phyloP scores from a whole-genome alignment of 208 protist genomes.

The Tritrichomonas foetus region DNA sequence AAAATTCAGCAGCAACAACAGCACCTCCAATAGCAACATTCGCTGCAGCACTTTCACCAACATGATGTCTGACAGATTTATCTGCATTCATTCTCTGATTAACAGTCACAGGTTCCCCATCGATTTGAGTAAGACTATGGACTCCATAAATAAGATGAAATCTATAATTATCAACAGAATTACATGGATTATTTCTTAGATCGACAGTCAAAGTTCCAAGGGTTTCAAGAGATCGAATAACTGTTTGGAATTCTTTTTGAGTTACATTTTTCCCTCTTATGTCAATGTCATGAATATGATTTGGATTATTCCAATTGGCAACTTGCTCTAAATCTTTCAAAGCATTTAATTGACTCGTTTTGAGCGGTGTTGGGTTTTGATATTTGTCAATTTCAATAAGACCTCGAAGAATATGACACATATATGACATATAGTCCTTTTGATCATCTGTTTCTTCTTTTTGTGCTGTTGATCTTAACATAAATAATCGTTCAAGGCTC shows the following conservation, averaged over 20 bases:
- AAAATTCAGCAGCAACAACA: background rate
- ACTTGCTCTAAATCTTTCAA: background rate
- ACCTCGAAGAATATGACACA: background rate
- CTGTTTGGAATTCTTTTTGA: background rate
- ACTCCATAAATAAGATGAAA: background rate
- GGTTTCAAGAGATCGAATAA: background rate
- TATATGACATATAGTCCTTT: background rate
- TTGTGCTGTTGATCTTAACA: background rate
- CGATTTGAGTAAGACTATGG: background rate
- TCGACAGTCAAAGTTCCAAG: background rate
- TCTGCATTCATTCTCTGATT: slow-evolving; percentile 12
- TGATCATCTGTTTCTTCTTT: background rate
- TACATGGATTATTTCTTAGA: background rate
- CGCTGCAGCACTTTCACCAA: background rate
- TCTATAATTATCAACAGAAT: background rate
- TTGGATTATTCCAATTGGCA: background rate
- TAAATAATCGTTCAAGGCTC: background rate
- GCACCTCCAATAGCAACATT: background rate
- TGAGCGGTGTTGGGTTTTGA: background rate
- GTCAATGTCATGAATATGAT: background rate
- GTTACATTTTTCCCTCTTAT: background rate
- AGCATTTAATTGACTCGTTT: background rate
- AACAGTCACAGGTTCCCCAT: background rate
- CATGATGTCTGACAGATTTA: background rate
- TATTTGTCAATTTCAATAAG: background rate